A percentile compares a stretch with the other conserved stretches of the same genome.
These are phyloP conservation scores for Globisporangium viniferum DNA, from an alignment of 352 stramenopile genomes.

Conservation along the genomic window DNA sequence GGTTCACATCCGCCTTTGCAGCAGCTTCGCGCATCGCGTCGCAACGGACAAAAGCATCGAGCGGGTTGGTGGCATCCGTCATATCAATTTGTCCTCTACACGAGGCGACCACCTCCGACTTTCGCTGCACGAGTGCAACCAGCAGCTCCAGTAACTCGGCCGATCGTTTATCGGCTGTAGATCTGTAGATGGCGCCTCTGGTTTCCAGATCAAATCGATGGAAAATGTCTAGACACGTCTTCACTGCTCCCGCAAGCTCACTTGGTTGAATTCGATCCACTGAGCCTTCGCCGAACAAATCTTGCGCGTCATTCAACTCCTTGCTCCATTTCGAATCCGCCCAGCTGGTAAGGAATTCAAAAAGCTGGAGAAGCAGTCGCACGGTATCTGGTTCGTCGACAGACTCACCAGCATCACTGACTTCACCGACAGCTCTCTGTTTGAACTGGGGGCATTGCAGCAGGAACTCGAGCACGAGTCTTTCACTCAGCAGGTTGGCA, in stretches of 20 bases:
- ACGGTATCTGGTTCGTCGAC: not conserved
- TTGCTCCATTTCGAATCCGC: conserved; percentile 1
- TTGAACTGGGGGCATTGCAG: not conserved
- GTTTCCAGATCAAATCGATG: conserved; percentile 4
- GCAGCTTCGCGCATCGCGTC: conserved; percentile 10
- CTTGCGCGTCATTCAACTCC: not conserved
- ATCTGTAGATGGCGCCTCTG: conserved; percentile 1
- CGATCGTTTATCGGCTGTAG: conserved; percentile 3
- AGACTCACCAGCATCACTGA: not conserved
- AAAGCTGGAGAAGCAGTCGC: conserved; percentile 4
- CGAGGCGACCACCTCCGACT: not conserved
- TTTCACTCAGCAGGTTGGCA: conserved; percentile 30
- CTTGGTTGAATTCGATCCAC: not conserved
- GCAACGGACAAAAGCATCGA: not conserved
- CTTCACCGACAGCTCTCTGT: not conserved
- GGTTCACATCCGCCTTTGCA: not conserved
- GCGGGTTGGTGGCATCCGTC: not conserved
- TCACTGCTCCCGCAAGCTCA: conserved; percentile 1
- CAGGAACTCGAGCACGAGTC: conserved; percentile 27
- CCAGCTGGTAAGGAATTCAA: conserved; percentile 7
- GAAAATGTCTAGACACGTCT: not conserved
- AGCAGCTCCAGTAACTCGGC: conserved; percentile 10
- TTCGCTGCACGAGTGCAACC: conserved; percentile 5
- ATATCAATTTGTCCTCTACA: not conserved
- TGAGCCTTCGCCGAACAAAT: not conserved